Evolutionary conservation across 768 basidiomycete species (phyloP), one percentile per base, ranked within the genome.

Genomic region (Rhizopogon sp.): DNA sequence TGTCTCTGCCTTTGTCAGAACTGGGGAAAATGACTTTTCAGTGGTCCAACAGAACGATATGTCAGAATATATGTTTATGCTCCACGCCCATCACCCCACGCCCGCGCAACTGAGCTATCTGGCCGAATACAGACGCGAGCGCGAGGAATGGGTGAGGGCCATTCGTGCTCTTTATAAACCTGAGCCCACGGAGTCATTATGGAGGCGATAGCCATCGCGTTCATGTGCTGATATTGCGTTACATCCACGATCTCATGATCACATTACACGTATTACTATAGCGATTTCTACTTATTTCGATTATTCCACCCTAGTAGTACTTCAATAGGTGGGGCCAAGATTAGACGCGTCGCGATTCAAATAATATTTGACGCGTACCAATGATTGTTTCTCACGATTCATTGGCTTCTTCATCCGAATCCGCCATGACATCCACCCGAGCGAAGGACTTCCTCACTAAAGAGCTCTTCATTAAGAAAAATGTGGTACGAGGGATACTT

Each of bases 11-110:
- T 75, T 79, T 52, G 56, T 80, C 22, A 61, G 56, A 16, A 39
- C 50, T 0, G 82, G 81, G 17, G 42, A 62, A 8, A 83, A 83
- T 58, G 66, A 52, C 1, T 61, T 84, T 8, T 67, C 74, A 54
- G 68, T 85, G 33, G 60, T 56, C 33, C 81, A 81, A 51, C 63
- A 60, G 31, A 65, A 63, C 17, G 77, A 79, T 59, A 64, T 80
- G 66, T 75, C 76, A 6, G 65, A 70, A 33, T 76, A 79, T 54
- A 65, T 73, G 25, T 70, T 82, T 47, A 68, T 79, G 29, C 66
- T 85, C 5, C 75, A 76, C 46, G 73, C 70, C 1, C 82, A 85
- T 62, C 70, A 63, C 39, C 83, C 83, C 4, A 83, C 79, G 6
- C 59, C 44, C 7, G 64, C 61, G 2, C 83, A 84, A 60, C 60